phyloP scores from a whole-genome alignment of 768 basidiomycete genomes.

The Boletus barrowsii region DNA sequence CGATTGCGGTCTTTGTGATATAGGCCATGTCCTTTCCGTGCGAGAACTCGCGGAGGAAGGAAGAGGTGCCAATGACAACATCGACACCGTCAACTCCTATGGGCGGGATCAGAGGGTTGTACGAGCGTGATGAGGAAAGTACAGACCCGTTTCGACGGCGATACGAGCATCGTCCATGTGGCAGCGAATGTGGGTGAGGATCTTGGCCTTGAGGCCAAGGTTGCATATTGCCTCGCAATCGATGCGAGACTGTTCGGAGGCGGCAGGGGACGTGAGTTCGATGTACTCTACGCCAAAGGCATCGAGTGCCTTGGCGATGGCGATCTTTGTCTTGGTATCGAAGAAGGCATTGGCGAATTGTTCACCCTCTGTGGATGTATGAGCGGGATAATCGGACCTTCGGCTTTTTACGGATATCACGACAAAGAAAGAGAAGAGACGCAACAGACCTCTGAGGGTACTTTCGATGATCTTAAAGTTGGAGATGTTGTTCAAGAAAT shows the following conservation, averaged over 20 bases:
- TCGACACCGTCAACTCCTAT: conserved; percentile 97
- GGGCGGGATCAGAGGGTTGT: neutral
- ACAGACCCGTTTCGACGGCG: conserved; percentile 92
- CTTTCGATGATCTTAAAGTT: conserved; percentile 98
- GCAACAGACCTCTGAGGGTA: conserved; percentile 78
- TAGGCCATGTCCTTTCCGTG: conserved; percentile 99
- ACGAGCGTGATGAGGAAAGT: neutral
- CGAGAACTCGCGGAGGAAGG: conserved; percentile 98
- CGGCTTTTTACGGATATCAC: neutral
- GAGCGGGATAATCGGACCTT: conserved; percentile 15
- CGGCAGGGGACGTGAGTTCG: conserved; percentile 96
- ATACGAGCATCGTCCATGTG: conserved; percentile 99
- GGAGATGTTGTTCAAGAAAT: conserved; percentile 88
- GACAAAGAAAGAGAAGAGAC: neutral
- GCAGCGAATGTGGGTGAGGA: conserved; percentile 97
- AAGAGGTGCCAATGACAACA: conserved; percentile 98
- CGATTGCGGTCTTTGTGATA: conserved; percentile 98
- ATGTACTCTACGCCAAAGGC: conserved; percentile 99
- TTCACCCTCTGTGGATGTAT: conserved; percentile 73
- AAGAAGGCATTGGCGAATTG: conserved; percentile 99
- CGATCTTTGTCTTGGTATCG: conserved; percentile 99
- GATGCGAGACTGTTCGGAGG: conserved; percentile 88
- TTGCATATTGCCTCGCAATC: conserved; percentile 99
- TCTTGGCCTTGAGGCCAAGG: conserved; percentile 93
- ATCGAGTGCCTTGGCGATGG: conserved; percentile 96